Evolutionary conservation across 495 filamentous ascomycete species (phyloP), one percentile per base, ranked within the genome.

Genomic region (Daldinia childiae): DNA sequence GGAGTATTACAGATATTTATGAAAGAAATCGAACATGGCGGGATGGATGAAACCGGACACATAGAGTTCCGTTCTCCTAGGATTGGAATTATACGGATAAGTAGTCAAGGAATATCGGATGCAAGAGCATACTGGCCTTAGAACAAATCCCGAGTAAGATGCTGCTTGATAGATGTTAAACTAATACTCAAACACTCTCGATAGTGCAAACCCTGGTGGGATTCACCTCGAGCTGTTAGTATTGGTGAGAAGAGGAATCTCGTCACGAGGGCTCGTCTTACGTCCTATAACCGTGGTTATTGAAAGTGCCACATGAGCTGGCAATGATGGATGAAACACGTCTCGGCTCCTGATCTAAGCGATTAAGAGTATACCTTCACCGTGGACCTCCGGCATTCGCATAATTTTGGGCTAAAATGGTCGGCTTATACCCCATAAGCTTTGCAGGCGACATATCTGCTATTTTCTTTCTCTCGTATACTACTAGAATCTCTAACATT

Each of bases 271-370:
- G 15, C 59, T 58, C 43, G 43, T 58, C 57, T 56, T 52, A 11
- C 58, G 17, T 62, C 26, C 38, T 3, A 26, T 62, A 50, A 9
- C 43, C 27, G 26, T 27, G 14, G 38, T 29, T 6, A 43, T 15
- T 36, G 39, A 30, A 60, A 73, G 59, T 41, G 14, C 39, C 57
- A 61, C 55, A 55, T 30, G 43, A 58, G 36, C 36, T 36, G 34
- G 61, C 34, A 59, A 60, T 60, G 58, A 63, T 34, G 36, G 64
- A 64, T 73, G 71, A 73, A 73, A 73, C 71, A 60, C 30, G 71
- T 56, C 34, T 73, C 52, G 58, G 58, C 36, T 73, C 43, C 61
- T 56, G 29, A 26, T 27, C 4, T 21, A 41, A 60, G 50, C 34
- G 36, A 19, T 55, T 62, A 32, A 36, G 52, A 66, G 50, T 39